Percentiles rank a stretch among this genome's conserved stretches.
phyloP scores from a whole-genome alignment of 179 eudicot species.

The Vitellaria paradoxa region DNA sequence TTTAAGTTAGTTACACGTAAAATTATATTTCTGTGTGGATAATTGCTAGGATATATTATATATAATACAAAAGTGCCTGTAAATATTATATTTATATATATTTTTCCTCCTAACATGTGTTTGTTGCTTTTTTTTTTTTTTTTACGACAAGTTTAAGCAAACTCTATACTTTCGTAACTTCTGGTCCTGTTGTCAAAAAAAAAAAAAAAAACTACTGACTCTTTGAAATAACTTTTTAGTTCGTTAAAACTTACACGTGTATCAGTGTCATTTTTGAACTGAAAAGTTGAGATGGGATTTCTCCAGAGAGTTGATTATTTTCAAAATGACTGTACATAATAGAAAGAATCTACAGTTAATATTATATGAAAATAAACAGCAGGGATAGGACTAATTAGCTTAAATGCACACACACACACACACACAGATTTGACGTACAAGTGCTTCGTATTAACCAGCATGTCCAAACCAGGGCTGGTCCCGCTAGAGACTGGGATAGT shows the following conservation, averaged over 20 bases:
- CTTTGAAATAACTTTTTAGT: neutral
- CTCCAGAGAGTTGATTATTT: constrained; percentile 44
- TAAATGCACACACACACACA: neutral
- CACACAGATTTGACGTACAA: constrained; percentile 27
- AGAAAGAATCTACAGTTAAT: neutral
- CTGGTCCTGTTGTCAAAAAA: neutral
- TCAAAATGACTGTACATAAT: constrained; percentile 38
- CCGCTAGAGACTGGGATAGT: constrained; percentile 40
- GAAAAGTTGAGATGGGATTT: constrained; percentile 45
- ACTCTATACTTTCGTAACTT: neutral
- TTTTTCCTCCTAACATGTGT: neutral
- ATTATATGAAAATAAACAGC: neutral
- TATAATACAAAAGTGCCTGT: too few species aligned
- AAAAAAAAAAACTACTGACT: neutral
- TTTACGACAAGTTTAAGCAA: too few species aligned
- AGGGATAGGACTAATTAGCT: neutral
- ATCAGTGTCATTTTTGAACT: constrained; percentile 32
- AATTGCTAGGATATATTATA: too few species aligned
- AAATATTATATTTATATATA: neutral
- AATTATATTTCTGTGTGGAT: too few species aligned
- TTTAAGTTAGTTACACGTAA: too few species aligned
- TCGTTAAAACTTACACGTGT: constrained; percentile 39
- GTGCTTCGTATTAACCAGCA: constrained; percentile 35
- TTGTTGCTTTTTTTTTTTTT: too few species aligned
- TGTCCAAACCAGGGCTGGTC: constrained; percentile 40